A percentile compares a stretch with the other conserved stretches of the same genome.
These are phyloP conservation scores for Aegilops speltoides DNA, from an alignment of 176 grass and related monocot species.

Conservation along the genomic window DNA sequence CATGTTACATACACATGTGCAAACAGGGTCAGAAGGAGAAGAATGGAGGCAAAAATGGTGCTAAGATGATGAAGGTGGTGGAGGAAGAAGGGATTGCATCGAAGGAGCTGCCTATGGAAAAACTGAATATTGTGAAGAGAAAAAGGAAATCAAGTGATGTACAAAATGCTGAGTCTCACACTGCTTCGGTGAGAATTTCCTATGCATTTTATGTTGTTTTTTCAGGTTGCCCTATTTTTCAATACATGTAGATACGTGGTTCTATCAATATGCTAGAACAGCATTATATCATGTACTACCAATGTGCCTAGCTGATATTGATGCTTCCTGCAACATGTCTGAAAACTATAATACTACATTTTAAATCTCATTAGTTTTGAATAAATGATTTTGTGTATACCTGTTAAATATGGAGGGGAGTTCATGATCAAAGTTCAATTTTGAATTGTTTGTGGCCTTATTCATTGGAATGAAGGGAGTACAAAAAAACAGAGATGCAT, in stretches of 20 bases:
- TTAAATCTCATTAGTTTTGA: background rate
- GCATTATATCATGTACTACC: background rate
- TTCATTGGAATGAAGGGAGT: background rate
- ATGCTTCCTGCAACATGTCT: background rate
- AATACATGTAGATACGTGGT: background rate
- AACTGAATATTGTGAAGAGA: background rate
- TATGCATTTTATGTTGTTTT: background rate
- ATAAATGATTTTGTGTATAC: too few species aligned
- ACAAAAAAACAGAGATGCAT: background rate
- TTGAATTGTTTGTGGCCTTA: too few species aligned
- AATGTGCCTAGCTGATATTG: background rate
- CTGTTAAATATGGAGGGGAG: background rate
- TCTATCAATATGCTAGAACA: background rate
- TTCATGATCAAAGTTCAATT: background rate
- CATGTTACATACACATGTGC: background rate
- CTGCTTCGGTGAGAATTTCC: background rate
- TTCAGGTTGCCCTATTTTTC: background rate
- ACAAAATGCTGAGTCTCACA: background rate
- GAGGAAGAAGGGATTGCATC: background rate
- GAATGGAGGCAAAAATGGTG: background rate
- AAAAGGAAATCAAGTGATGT: background rate
- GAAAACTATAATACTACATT: background rate
- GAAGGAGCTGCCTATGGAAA: background rate
- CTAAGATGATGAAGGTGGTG: background rate
- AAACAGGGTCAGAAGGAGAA: background rate